Percentiles rank a stretch among this genome's conserved stretches.
Conservation (phyloP, 2,329 filamentous ascomycete genomes). For the Aspergillus texensis region DNA sequence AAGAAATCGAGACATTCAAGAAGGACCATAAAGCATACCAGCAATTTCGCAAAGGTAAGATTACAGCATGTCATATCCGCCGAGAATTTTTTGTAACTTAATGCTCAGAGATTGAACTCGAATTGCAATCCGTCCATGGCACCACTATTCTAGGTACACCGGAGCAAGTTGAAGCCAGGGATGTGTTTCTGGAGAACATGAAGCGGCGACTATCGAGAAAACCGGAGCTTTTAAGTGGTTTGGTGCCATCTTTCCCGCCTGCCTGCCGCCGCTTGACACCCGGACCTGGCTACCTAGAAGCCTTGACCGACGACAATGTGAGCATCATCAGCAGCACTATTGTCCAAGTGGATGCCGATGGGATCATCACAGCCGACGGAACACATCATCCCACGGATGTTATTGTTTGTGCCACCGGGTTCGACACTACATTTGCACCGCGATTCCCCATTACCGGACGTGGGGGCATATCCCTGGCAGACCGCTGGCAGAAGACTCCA, state of each 20-base stretch:
- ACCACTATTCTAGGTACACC: conserved; percentile 31
- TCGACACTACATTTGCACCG: conserved; percentile 39
- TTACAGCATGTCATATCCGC: neutral
- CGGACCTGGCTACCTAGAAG: conserved; percentile 59
- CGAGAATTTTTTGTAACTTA: neutral
- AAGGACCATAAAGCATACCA: conserved; percentile 34
- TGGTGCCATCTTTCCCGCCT: conserved; percentile 38
- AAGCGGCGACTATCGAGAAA: conserved; percentile 37
- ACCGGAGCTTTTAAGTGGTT: conserved; percentile 36
- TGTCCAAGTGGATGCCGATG: conserved; percentile 36
- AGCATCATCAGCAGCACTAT: conserved; percentile 61
- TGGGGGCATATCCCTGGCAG: conserved; percentile 28
- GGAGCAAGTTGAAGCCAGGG: conserved; percentile 28
- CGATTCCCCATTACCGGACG: conserved; percentile 39
- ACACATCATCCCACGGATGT: conserved; percentile 36
- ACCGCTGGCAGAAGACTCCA: conserved; percentile 35
- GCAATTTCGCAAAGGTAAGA: conserved; percentile 37
- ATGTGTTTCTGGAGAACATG: conserved; percentile 35
- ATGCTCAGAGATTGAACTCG: conserved; percentile 32
- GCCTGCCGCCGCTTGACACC: conserved; percentile 47
- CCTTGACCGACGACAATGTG: conserved; percentile 63
- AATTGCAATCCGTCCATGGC: conserved; percentile 36
- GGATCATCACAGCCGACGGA: conserved; percentile 39
- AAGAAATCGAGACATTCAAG: conserved; percentile 38
- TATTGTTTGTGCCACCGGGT: conserved; percentile 44